phyloP scores from a whole-genome alignment of 495 filamentous ascomycete genomes.

The Chaetomium tenue region DNA sequence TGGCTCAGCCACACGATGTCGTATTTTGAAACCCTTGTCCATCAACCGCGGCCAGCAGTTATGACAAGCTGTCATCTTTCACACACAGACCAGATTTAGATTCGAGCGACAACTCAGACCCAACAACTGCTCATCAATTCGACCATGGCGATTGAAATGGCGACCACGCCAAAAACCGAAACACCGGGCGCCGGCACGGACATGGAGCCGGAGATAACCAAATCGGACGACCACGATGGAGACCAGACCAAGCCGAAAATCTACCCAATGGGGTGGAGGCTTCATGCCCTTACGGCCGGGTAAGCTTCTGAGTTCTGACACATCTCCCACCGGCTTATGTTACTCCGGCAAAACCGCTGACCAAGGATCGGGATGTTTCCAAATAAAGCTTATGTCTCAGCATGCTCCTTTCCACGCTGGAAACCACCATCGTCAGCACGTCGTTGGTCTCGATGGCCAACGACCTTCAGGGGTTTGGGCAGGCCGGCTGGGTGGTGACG shows the following conservation, averaged over 20 bases:
- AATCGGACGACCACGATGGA: neutral
- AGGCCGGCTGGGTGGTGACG: conserved; percentile 56
- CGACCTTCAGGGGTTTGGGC: conserved; percentile 49
- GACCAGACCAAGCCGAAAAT: neutral
- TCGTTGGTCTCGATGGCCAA: conserved; percentile 57
- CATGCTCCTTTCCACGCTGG: conserved; percentile 44
- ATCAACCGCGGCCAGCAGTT: neutral
- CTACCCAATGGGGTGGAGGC: neutral
- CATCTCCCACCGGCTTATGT: neutral
- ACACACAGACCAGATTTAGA: neutral
- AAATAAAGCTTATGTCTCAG: neutral
- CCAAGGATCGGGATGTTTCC: neutral
- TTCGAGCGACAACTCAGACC: neutral
- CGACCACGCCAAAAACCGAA: neutral
- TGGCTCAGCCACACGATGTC: neutral
- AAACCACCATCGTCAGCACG: conserved; percentile 59
- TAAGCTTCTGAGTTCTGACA: neutral
- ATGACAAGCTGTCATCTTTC: neutral
- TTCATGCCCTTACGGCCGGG: neutral
- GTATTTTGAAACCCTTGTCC: neutral
- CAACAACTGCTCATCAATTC: neutral
- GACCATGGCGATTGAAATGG: neutral
- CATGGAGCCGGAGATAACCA: neutral
- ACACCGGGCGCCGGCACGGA: neutral
- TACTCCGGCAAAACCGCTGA: too few relatives aligned